A percentile compares a stretch with the other conserved stretches of the same genome.
Conservation (phyloP, 371 early-diverging fungal genomes). For the Rhizomucor miehei region DNA sequence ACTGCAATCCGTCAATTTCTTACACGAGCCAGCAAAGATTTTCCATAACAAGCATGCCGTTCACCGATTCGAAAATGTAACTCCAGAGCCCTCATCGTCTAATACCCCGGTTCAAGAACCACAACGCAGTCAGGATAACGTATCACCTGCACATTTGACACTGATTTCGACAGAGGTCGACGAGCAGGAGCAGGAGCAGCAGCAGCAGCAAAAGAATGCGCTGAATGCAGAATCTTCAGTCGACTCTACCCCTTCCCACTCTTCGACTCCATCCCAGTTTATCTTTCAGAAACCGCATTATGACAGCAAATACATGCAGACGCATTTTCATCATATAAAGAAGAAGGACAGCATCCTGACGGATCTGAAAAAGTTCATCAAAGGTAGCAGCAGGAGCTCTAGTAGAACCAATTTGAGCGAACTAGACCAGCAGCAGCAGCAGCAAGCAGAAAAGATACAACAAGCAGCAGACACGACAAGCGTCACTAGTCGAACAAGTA, state of each 20-base stretch:
- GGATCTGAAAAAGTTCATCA: constrained; percentile 39
- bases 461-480: background rate
- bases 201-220: background rate
- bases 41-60: constrained; percentile 24
- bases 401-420: background rate
- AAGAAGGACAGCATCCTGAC: constrained; percentile 34
- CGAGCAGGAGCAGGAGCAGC: background rate
- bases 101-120: constrained; percentile 15
- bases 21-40: constrained; percentile 31
- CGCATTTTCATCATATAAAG: constrained; percentile 26
- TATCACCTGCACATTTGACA: background rate
- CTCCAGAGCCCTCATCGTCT: constrained; percentile 32
- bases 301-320: constrained; percentile 22
- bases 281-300: constrained; percentile 27
- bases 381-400: background rate
- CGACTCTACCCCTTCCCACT: background rate
- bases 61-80: constrained; percentile 37
- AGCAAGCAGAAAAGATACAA: background rate
- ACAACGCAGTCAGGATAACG: background rate
- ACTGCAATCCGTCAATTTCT: constrained; percentile 21
- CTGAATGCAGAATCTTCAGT: background rate
- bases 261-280: constrained; percentile 26
- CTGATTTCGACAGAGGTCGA: background rate
- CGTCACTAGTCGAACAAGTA: constrained; percentile 2
- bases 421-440: constrained; percentile 2